Percentiles rank a stretch among this genome's conserved stretches.
Evolutionary conservation across 345 rosid species (phyloP).

Genomic region (Eucalyptus guilfoylei): DNA sequence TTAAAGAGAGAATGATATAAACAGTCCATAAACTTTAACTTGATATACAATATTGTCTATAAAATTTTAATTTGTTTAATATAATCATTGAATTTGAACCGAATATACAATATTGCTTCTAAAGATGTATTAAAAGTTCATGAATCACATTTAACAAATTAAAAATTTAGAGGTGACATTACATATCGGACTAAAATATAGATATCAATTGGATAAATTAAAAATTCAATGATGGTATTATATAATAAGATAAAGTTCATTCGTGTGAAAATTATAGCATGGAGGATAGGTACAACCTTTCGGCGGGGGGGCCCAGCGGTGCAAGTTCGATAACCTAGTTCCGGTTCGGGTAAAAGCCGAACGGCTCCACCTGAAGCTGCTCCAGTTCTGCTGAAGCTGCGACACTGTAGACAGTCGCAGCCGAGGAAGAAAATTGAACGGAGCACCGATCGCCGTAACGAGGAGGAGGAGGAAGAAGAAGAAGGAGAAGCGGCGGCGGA

Average conservation of each 20-base stretch:
- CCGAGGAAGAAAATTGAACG: not conserved
- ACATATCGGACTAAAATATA: not conserved
- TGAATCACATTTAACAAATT: not conserved
- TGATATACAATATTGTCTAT: rapidly evolving
- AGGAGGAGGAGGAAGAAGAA: too few relatives aligned
- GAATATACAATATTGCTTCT: rapidly evolving
- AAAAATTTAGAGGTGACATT: rapidly evolving
- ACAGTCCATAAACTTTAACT: not conserved
- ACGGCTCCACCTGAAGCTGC: not conserved
- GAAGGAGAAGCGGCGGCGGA: not conserved
- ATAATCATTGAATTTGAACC: not conserved
- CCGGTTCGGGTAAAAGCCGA: not conserved
- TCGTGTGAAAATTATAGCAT: too few relatives aligned
- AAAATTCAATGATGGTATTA: rapidly evolving
- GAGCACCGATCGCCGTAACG: not conserved
- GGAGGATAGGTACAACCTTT: not conserved
- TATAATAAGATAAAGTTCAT: too few relatives aligned
- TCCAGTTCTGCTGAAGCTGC: not conserved
- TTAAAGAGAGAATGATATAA: not conserved
- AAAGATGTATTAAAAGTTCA: not conserved
- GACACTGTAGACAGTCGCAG: not conserved
- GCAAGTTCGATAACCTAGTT: not conserved
- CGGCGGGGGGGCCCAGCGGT: not conserved
- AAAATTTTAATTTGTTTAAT: not conserved
- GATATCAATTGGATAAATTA: not conserved